phyloP scores from a whole-genome alignment of 1,284 basidiomycete genomes.

The Rhizoctonia solani region DNA sequence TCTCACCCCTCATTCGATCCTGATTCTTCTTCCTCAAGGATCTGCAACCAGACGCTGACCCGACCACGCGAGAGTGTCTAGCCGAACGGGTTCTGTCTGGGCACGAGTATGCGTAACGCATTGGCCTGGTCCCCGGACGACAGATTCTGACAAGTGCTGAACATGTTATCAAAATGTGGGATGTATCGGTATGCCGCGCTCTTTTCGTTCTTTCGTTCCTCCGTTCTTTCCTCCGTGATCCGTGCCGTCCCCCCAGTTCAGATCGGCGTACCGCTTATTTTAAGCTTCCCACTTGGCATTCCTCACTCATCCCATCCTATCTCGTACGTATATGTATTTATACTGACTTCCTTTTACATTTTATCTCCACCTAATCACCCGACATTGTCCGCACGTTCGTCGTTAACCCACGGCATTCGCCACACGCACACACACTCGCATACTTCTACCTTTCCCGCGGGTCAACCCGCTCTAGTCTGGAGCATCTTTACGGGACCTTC shows the following conservation, averaged over 20 bases:
- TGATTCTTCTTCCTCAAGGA: constrained; percentile 16
- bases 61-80: constrained; percentile 61
- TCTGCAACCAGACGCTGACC: constrained; percentile 54
- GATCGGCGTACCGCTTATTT: not conserved
- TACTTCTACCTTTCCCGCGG: constrained; percentile 16
- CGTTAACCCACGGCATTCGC: not conserved
- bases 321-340: too few species aligned
- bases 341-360: too few species aligned
- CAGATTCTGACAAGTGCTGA: constrained; percentile 80
- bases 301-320: not conserved
- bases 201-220: not conserved
- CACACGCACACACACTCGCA: too few species aligned
- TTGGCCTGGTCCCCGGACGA: constrained; percentile 92
- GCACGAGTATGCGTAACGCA: constrained; percentile 77
- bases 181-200: constrained; percentile 64
- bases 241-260: too few species aligned
- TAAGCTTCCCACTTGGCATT: not conserved
- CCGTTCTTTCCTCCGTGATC: too few species aligned
- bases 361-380: constrained; percentile 34
- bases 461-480: constrained; percentile 63
- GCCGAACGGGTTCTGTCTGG: constrained; percentile 65
- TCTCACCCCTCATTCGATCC: constrained; percentile 22
- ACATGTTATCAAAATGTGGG: constrained; percentile 82
- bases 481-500: constrained; percentile 63
- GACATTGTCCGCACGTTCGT: constrained; percentile 41